A percentile compares a stretch with the other conserved stretches of the same genome.
phyloP scores from a whole-genome alignment of 192 early-diverging fungal genomes.

The Coemansia javaensis region DNA sequence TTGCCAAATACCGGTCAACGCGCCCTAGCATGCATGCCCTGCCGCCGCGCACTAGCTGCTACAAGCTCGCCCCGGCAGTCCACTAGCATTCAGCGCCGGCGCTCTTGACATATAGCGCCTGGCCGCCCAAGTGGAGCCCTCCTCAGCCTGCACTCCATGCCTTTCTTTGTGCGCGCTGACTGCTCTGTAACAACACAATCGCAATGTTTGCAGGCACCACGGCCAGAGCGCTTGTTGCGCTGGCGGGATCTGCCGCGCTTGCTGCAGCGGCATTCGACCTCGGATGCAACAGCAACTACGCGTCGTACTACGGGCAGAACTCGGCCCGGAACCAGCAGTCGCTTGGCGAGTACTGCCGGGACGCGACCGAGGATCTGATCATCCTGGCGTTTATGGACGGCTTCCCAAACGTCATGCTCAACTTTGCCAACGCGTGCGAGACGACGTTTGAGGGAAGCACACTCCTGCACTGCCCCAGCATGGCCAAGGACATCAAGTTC shows the following conservation, averaged over 20 bases:
- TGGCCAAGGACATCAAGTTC: conserved; percentile 59
- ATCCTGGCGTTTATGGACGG: conserved; percentile 59
- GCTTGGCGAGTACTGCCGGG: conserved; percentile 56
- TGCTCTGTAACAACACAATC: too few relatives aligned
- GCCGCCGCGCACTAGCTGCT: too few relatives aligned
- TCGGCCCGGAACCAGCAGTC: conserved; percentile 42
- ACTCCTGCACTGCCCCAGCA: conserved; percentile 54
- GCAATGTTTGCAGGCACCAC: background rate
- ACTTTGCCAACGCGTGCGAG: conserved; percentile 61
- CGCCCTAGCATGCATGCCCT: too few relatives aligned
- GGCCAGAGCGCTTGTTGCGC: background rate
- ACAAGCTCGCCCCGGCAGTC: too few relatives aligned
- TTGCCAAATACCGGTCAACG: too few relatives aligned
- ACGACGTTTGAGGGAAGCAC: conserved; percentile 53
- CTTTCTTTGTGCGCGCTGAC: too few relatives aligned
- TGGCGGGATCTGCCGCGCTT: background rate
- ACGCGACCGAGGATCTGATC: conserved; percentile 57
- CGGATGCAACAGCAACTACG: conserved; percentile 45
- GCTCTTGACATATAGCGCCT: too few relatives aligned
- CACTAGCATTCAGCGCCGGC: too few relatives aligned
- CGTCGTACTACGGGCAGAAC: conserved; percentile 51
- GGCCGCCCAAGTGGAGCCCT: too few relatives aligned
- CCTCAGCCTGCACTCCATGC: too few relatives aligned
- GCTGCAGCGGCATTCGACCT: conserved; percentile 29
- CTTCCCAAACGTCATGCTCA: conserved; percentile 54